Evolutionary conservation across 768 basidiomycete species (phyloP), one percentile per base, ranked within the genome.

Genomic region (Serpula lacrymans): DNA sequence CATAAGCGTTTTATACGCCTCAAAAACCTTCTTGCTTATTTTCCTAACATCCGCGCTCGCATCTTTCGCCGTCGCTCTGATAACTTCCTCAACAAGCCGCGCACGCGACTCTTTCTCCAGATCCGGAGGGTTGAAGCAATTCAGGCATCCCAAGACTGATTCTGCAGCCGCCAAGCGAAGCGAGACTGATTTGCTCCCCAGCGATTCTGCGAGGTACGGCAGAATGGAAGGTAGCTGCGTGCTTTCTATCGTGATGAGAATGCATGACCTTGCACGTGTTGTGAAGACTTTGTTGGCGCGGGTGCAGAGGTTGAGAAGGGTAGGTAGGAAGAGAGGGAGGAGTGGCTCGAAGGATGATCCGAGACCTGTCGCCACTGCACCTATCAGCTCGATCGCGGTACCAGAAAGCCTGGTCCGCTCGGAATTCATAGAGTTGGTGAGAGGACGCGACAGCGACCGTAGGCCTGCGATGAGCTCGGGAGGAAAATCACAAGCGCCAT

Each of bases 231-330:
- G 76, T 8, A 82, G 71, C 45, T 85, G 86, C 0, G 86, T 83
- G 33, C 71, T 59, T 49, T 85, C 78, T 31, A 90, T 71, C 43
- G 89, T 73, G 17, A 70, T 53, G 29, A 74, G 55, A 30, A 90
- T 73, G 49, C 78, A 80, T 1, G 70, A 55, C 45, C 71, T 76
- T 2, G 85, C 82, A 23, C 88, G 82, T 30, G 69, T 73, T 49
- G 80, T 63, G 52, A 86, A 77, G 34, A 92, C 77, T 59, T 89
- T 92, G 70, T 85, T 91, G 14, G 88, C 73, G 16, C 87, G 78
- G 13, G 77, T 70, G 47, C 85, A 88, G 17, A 89, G 63, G 2
- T 65, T 62, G 10, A 93, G 66, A 14, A 93, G 66, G 6, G 78
- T 63, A 0, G 88, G 89, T 30, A 91, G 49, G 52, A 85, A 82